Conservation (phyloP, 257 asterid genomes). For the Nemophila menziesii region DNA sequence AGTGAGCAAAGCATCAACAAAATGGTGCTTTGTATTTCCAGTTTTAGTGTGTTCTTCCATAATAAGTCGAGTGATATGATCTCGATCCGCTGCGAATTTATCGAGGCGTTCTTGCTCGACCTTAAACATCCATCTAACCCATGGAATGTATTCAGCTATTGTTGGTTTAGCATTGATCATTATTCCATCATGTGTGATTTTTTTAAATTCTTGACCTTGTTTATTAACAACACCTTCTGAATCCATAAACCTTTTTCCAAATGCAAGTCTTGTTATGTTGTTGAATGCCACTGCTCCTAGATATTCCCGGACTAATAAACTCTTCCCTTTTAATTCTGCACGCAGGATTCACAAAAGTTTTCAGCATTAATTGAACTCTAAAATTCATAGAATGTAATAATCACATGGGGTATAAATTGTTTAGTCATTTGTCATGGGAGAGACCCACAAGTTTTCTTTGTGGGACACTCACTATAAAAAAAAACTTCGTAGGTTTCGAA, state of each 20-base stretch:
- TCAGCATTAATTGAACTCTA: neutral
- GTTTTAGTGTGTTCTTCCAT: slow-evolving; percentile 73
- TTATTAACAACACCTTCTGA: slow-evolving; percentile 39
- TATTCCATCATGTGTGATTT: slow-evolving; percentile 36
- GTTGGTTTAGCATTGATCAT: slow-evolving; percentile 43
- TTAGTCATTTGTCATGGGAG: no score
- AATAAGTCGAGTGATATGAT: slow-evolving; percentile 43
- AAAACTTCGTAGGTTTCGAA: no score
- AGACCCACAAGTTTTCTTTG: no score
- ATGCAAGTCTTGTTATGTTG: slow-evolving; percentile 67
- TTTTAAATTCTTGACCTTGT: slow-evolving; percentile 66
- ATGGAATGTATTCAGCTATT: slow-evolving; percentile 47
- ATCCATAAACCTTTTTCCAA: slow-evolving; percentile 72
- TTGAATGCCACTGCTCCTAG: slow-evolving; percentile 64
- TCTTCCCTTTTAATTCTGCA: slow-evolving; percentile 45
- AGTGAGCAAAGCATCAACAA: slow-evolving; percentile 67
- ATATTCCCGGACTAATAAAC: slow-evolving; percentile 46
- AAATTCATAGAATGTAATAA: neutral
- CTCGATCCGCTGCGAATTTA: slow-evolving; percentile 30
- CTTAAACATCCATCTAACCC: slow-evolving; percentile 47
- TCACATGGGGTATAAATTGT: no score
- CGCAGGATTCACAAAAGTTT: no score
- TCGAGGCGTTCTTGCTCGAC: slow-evolving; percentile 34
- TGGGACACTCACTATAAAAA: no score
- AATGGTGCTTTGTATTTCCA: slow-evolving; percentile 68